phyloP scores from a whole-genome alignment of 768 basidiomycete species.

The Paxillus ammoniavirescens region DNA sequence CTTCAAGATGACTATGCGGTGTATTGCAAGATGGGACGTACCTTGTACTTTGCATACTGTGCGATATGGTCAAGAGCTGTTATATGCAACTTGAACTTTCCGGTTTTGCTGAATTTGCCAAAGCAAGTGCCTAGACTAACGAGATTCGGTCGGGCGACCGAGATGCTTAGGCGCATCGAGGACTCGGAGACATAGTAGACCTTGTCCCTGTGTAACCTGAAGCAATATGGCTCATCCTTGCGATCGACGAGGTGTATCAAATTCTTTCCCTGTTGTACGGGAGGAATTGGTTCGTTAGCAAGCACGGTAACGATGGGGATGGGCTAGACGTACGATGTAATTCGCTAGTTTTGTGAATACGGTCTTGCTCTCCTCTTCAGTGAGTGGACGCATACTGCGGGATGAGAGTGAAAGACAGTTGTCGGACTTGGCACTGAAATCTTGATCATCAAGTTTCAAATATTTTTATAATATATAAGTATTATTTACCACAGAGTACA shows the following conservation, averaged over 20 bases:
- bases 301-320: not conserved
- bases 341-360: conserved; percentile 97
- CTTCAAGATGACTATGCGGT: not conserved
- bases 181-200: conserved; percentile 97
- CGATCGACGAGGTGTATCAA: conserved; percentile 94
- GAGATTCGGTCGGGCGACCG: conserved; percentile 89
- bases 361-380: conserved; percentile 94
- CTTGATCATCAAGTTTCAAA: not conserved
- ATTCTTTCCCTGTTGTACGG: conserved; percentile 76
- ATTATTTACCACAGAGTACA: no score
- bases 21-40: conserved; percentile 30
- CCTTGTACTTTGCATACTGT: conserved; percentile 98
- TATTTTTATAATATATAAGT: no score
- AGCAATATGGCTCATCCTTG: conserved; percentile 92
- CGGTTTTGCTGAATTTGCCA: conserved; percentile 95
- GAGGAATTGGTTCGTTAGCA: not conserved
- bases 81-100: conserved; percentile 97
- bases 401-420: conserved; percentile 11
- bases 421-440: no score
- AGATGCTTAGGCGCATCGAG: conserved; percentile 90
- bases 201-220: conserved; percentile 90
- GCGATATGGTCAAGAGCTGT: conserved; percentile 91
- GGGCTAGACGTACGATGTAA: conserved; percentile 70
- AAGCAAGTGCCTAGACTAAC: conserved; percentile 94
- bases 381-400: conserved; percentile 82